A percentile compares a stretch with the other conserved stretches of the same genome.
phyloP scores from a whole-genome alignment of 164 flowering plant species.

The Litsea cubeba region DNA sequence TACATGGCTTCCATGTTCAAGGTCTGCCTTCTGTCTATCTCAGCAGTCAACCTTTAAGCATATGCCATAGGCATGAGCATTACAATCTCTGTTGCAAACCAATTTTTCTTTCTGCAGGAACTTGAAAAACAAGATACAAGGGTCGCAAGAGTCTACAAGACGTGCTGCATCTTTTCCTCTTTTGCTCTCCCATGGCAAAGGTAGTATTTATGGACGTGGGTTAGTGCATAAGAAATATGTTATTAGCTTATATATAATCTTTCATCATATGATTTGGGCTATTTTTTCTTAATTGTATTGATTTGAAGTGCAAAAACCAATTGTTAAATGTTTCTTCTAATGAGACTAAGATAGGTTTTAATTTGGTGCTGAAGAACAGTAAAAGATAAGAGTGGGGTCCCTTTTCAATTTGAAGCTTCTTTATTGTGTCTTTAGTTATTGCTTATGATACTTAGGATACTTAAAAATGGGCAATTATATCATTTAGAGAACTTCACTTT shows the following conservation, averaged over 20 bases:
- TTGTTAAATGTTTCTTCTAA: neutral
- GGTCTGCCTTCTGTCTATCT: slow-evolving; percentile 30
- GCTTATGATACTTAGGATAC: too few relatives aligned
- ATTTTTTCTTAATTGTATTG: too few relatives aligned
- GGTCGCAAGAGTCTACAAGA: slow-evolving; percentile 71
- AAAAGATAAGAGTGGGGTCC: neutral
- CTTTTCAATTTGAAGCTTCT: neutral
- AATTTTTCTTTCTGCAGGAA: slow-evolving; percentile 34
- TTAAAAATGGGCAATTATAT: too few relatives aligned
- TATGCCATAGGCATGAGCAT: too few relatives aligned
- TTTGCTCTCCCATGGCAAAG: slow-evolving; percentile 74
- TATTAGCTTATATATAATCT: neutral
- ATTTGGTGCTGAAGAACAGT: neutral
- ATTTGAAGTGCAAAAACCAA: neutral
- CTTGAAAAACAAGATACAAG: slow-evolving; percentile 70
- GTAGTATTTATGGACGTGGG: slow-evolving; percentile 34
- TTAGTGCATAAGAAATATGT: neutral
- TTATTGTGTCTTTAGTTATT: too few relatives aligned
- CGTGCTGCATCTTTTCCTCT: slow-evolving; percentile 88
- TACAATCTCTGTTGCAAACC: neutral
- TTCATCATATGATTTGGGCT: neutral
- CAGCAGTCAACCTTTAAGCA: neutral
- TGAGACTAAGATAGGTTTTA: neutral
- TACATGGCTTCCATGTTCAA: slow-evolving; percentile 95
- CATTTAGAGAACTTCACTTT: too few relatives aligned